A percentile compares a stretch with the other conserved stretches of the same genome.
phyloP scores from a whole-genome alignment of 2,329 filamentous ascomycete species.

The Colletotrichum tofieldiae region DNA sequence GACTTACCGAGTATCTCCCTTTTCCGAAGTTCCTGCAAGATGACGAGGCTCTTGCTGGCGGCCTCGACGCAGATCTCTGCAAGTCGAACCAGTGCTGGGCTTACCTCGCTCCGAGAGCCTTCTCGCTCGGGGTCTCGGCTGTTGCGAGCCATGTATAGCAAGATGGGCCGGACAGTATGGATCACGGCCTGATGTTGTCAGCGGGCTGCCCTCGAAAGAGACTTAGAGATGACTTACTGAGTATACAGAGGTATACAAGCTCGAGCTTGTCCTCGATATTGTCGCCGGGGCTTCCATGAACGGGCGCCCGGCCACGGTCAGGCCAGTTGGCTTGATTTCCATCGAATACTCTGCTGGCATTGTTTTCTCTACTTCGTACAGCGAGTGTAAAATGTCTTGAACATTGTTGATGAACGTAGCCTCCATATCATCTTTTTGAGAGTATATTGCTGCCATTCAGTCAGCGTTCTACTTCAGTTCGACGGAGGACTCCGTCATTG shows the following conservation, averaged over 20 bases:
- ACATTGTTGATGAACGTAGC: constrained; percentile 23
- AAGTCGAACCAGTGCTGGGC: constrained; percentile 22
- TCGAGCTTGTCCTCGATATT: constrained; percentile 27
- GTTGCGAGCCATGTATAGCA: constrained; percentile 35
- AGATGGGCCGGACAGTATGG: constrained; percentile 30
- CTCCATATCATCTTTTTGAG: constrained; percentile 5
- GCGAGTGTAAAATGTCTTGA: constrained; percentile 11
- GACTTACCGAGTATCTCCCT: constrained; percentile 17
- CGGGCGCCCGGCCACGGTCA: constrained; percentile 17
- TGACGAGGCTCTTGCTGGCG: constrained; percentile 33
- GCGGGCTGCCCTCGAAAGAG: background rate
- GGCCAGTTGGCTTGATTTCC: constrained; percentile 16
- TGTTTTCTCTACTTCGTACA: constrained; percentile 28
- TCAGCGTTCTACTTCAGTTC: background rate
- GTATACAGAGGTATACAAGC: constrained; percentile 24
- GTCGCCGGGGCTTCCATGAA: constrained; percentile 9
- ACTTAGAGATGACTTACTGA: background rate
- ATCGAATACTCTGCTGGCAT: constrained; percentile 34
- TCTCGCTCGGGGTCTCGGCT: constrained; percentile 22
- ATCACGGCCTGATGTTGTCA: constrained; percentile 22
- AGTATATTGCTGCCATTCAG: constrained; percentile 16
- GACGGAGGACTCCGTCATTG: accelerated
- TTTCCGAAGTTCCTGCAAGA: constrained; percentile 27
- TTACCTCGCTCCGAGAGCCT: constrained; percentile 6
- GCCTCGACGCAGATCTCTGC: constrained; percentile 38